Evolutionary conservation across 202 grass and related monocot genomes (phyloP).

Genomic region (Setaria viridis): DNA sequence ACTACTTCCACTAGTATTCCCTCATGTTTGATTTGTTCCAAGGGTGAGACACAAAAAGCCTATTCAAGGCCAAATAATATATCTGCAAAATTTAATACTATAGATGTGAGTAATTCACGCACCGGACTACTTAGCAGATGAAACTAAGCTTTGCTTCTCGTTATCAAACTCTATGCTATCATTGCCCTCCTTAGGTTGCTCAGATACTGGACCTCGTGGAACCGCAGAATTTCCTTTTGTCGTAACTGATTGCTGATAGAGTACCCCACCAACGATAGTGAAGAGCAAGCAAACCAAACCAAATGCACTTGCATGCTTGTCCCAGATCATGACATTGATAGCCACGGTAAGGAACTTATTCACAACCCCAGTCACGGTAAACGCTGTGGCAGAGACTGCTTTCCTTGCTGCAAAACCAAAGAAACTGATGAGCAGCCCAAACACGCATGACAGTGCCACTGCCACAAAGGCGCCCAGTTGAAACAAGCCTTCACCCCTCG

Average conservation of each 20-base stretch:
- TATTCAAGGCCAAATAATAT: conserved; percentile 24
- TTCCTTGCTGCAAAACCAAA: conserved; percentile 86
- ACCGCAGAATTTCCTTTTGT: conserved; percentile 38
- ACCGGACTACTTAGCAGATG: conserved; percentile 32
- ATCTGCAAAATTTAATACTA: conserved; percentile 26
- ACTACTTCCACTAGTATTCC: not conserved
- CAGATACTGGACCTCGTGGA: not conserved
- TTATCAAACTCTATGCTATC: conserved; percentile 40
- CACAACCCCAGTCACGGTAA: conserved; percentile 92
- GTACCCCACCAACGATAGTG: conserved; percentile 74
- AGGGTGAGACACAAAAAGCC: conserved; percentile 1
- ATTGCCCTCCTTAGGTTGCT: conserved; percentile 28
- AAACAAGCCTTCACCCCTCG: conserved; percentile 59
- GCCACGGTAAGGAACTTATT: conserved; percentile 91
- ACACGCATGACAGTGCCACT: conserved; percentile 70
- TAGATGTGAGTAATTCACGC: conserved; percentile 1
- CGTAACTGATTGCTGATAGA: conserved; percentile 89
- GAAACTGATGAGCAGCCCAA: conserved; percentile 83
- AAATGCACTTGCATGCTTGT: conserved; percentile 63
- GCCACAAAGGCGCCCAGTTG: conserved; percentile 64
- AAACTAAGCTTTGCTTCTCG: conserved; percentile 50
- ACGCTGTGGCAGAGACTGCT: conserved; percentile 91
- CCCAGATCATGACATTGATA: conserved; percentile 95
- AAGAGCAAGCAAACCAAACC: conserved; percentile 77
- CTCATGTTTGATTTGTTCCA: conserved; percentile 10